Evolutionary conservation across 345 rosid genomes (phyloP), one percentile per base, ranked within the genome.

Genomic region (Euclidium syriacum): DNA sequence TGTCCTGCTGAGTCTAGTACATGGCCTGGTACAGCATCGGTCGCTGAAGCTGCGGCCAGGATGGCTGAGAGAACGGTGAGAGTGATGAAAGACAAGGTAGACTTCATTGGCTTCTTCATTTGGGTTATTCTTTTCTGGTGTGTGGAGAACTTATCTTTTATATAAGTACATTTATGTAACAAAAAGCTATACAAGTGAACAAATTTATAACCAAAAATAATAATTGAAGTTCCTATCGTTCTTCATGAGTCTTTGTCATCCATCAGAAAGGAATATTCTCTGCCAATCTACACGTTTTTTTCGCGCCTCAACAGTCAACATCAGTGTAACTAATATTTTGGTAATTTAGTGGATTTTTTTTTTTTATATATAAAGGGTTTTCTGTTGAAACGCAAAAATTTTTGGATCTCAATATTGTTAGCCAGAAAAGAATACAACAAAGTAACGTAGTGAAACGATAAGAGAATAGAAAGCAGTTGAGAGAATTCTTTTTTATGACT

Each of bases 21-120:
- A 41, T 59, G 44, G 36, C 24, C 30, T 20, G 58, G 5, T 26
- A 23, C 20, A 57, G 43, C 10, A 38, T 4, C 15, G 48, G 48
- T 40, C 4, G 52, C 49, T 26, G 58, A 48, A 36, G 50, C 43
- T 16, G 44, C 2, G n/a, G 52, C 29, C 52, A 68, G 40, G 44
- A 58, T n/a, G 53, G 29, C 29, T 15, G 38, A 50, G 38, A 68
- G 46, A 12, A 68, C 17, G 12, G 42, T 41, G 30, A 68, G 65
- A 10, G 16, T 38, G 43, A 40, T 39, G 43, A 67, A 29, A 48
- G 44, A 67, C 12, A 67, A n/a, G 49, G 43, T 48, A 58, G 6
- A 58, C 34, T 10, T 68, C 38, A n/a, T n/a, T n/a, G 8, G 65
- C 34, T 10, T 68, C 38, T 41, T 51, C 60, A 59, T 59, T n/a